Conservation (phyloP, 2,329 filamentous ascomycete species). For the Phialocephala sp. region DNA sequence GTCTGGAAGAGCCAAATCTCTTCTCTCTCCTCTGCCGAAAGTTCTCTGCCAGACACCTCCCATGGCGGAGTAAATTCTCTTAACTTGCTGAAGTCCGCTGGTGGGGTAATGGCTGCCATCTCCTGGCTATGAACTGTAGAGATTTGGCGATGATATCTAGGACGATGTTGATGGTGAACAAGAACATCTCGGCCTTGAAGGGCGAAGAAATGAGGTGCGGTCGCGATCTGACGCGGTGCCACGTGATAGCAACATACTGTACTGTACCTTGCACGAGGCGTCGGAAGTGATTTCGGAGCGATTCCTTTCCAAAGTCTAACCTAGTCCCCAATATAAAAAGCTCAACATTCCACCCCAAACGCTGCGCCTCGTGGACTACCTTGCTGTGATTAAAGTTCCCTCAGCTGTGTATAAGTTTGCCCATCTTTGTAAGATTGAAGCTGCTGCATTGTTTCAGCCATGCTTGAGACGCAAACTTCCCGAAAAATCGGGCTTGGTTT, state of each 20-base stretch:
- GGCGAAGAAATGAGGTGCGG: too few relatives aligned
- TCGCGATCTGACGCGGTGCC: too few relatives aligned
- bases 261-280: too few relatives aligned
- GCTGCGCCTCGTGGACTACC: too few relatives aligned
- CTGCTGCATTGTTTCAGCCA: not conserved
- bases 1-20: slow-evolving; percentile 10
- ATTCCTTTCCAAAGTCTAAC: too few relatives aligned
- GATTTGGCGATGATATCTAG: not conserved
- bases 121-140: not conserved
- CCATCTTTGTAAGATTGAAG: not conserved
- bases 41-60: not conserved
- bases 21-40: not conserved
- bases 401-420: not conserved
- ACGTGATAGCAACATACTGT: too few relatives aligned
- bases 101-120: not conserved
- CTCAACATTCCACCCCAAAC: too few relatives aligned
- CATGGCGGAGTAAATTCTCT: not conserved
- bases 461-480: not conserved
- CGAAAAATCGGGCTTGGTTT: not conserved
- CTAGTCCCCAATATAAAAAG: too few relatives aligned
- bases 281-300: too few relatives aligned
- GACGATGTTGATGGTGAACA: not conserved
- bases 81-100: not conserved
- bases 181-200: too few relatives aligned
- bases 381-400: not conserved